phyloP scores from a whole-genome alignment of 1,284 basidiomycete genomes.

The Leccinum fallax region DNA sequence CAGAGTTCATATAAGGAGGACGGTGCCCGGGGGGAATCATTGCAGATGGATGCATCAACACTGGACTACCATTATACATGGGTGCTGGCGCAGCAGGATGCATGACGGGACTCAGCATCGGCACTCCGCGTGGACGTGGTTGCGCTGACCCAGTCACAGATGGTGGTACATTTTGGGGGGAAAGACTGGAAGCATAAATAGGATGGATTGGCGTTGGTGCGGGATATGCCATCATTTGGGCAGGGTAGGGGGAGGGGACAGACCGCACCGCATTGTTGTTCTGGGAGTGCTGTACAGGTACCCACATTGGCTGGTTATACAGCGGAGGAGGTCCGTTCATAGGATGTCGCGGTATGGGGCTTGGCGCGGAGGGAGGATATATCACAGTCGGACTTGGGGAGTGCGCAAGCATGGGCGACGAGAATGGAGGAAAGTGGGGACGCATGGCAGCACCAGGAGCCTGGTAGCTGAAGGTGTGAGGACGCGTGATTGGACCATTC shows the following conservation, averaged over 20 bases:
- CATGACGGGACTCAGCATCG: slow-evolving; percentile 70
- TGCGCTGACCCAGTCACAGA: slow-evolving; percentile 44
- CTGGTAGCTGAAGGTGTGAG: slow-evolving; percentile 40
- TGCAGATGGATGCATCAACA: slow-evolving; percentile 59
- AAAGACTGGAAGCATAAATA: slow-evolving; percentile 53
- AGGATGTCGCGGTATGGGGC: slow-evolving; percentile 63
- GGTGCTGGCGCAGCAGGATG: slow-evolving; percentile 49
- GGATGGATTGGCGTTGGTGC: slow-evolving; percentile 48
- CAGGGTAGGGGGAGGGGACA: slow-evolving; percentile 61
- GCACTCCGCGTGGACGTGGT: slow-evolving; percentile 49
- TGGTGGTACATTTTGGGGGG: slow-evolving; percentile 44
- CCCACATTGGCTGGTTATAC: slow-evolving; percentile 67
- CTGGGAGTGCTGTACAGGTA: slow-evolving; percentile 53
- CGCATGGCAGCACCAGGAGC: slow-evolving; percentile 49
- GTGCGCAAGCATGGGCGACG: slow-evolving; percentile 69
- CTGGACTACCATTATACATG: slow-evolving; percentile 70
- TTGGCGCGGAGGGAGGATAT: slow-evolving; percentile 62
- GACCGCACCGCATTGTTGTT: slow-evolving; percentile 57
- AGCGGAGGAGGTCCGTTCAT: slow-evolving; percentile 60
- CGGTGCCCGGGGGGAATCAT: slow-evolving; percentile 38
- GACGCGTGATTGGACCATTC: slow-evolving; percentile 48
- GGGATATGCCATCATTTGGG: slow-evolving; percentile 64
- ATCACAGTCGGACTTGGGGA: slow-evolving; percentile 63
- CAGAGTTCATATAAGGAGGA: slow-evolving; percentile 32
- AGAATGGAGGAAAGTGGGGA: slow-evolving; percentile 58